These are phyloP conservation scores for Pouteria campechiana DNA, from an alignment of 179 eudicot species.

Conservation along the genomic window DNA sequence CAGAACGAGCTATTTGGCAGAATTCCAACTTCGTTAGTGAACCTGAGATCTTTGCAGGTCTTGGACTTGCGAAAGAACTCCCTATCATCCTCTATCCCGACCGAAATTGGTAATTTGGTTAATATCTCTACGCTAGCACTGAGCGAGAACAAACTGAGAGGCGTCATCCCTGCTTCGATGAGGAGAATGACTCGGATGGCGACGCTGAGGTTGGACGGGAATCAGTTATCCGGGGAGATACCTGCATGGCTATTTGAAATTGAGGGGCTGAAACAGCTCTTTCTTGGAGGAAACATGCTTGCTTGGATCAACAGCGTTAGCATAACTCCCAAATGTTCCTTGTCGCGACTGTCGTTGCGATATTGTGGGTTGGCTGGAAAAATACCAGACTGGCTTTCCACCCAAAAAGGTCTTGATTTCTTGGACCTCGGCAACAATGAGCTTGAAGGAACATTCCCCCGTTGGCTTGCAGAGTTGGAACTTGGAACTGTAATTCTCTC, in stretches of 20 bases:
- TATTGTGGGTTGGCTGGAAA: slow-evolving; percentile 30
- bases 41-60: slow-evolving; percentile 8
- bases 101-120: slow-evolving; percentile 13
- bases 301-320: slow-evolving; percentile 18
- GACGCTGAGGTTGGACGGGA: slow-evolving; percentile 23
- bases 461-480: slow-evolving; percentile 49
- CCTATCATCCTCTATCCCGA: slow-evolving; percentile 15
- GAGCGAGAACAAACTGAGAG: slow-evolving; percentile 34
- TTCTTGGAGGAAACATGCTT: slow-evolving; percentile 31
- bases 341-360: slow-evolving; percentile 26
- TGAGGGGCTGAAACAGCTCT: slow-evolving; percentile 12
- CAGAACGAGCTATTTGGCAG: slow-evolving; percentile 28
- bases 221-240: slow-evolving; percentile 30
- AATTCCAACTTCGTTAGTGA: slow-evolving; percentile 15
- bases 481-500: slow-evolving; percentile 40
- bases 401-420: slow-evolving; percentile 30
- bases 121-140: slow-evolving; percentile 27
- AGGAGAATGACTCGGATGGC: slow-evolving; percentile 20
- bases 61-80: slow-evolving; percentile 16
- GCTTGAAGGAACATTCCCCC: slow-evolving; percentile 29
- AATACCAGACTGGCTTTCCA: slow-evolving; percentile 44
- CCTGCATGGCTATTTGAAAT: slow-evolving; percentile 37
- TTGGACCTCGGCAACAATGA: slow-evolving; percentile 40
- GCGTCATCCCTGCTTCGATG: slow-evolving; percentile 30
- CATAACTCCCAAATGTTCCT: slow-evolving; percentile 26